Evolutionary conservation across 2,329 filamentous ascomycete species (phyloP).

Genomic region (Xylaria sp.): DNA sequence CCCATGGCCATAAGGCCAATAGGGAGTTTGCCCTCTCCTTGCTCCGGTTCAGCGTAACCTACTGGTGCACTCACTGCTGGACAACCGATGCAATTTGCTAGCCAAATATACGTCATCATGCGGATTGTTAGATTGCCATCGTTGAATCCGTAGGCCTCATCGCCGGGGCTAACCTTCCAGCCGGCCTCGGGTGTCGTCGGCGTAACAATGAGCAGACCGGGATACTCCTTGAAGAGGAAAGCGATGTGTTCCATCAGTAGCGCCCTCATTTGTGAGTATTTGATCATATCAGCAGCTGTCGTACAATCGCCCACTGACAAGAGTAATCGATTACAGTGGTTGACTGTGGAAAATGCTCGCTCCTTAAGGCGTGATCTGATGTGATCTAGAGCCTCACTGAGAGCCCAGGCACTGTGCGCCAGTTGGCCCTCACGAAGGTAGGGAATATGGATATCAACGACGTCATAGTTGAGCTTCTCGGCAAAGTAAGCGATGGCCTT

Average conservation of each 20-base stretch:
- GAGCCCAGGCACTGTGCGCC: constrained; percentile 80
- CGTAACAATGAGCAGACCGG: constrained; percentile 80
- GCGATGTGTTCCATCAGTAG: constrained; percentile 65
- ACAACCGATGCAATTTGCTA: constrained; percentile 83
- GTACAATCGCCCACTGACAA: constrained; percentile 73
- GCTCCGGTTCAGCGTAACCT: constrained; percentile 71
- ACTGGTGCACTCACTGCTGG: constrained; percentile 80
- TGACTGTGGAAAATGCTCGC: constrained; percentile 63
- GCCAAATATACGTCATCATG: constrained; percentile 86
- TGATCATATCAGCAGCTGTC: constrained; percentile 74
- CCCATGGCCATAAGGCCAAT: constrained; percentile 71
- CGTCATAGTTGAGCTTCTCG: constrained; percentile 57
- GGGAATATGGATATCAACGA: constrained; percentile 72
- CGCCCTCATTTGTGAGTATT: constrained; percentile 77
- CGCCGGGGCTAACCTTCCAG: constrained; percentile 70
- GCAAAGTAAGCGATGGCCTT: constrained; percentile 65
- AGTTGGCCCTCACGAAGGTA: constrained; percentile 76
- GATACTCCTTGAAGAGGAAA: constrained; percentile 69
- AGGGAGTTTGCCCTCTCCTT: constrained; percentile 68
- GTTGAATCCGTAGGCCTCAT: constrained; percentile 75
- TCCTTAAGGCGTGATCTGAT: constrained; percentile 57
- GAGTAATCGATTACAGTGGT: constrained; percentile 75
- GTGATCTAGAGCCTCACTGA: constrained; percentile 72
- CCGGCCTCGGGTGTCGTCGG: constrained; percentile 81
- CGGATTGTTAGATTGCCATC: constrained; percentile 78